A percentile compares a stretch with the other conserved stretches of the same genome.
Evolutionary conservation across 768 basidiomycete genomes (phyloP).

Genomic region (Mycena galopus): DNA sequence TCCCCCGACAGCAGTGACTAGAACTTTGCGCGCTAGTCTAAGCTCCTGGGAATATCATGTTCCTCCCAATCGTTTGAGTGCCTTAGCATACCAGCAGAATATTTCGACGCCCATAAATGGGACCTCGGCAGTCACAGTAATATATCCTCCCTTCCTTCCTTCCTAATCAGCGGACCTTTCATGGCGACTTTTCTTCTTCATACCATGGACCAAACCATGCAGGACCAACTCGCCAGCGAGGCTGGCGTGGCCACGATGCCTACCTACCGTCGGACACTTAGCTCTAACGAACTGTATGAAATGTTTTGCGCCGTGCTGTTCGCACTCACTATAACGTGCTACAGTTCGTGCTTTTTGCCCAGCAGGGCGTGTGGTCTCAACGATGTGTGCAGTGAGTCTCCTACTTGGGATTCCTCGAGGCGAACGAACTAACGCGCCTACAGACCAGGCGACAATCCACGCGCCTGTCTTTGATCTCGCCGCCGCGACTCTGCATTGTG

Average conservation of each 20-base stretch:
- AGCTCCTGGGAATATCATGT: too few species aligned
- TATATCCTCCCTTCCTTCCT: too few species aligned
- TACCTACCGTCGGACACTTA: conserved; percentile 26
- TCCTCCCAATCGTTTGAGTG: too few species aligned
- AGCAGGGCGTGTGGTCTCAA: conserved; percentile 34
- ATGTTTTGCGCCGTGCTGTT: background rate
- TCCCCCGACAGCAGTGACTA: too few species aligned
- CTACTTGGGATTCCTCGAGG: background rate
- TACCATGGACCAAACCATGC: background rate
- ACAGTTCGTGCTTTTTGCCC: conserved; percentile 33
- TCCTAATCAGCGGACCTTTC: too few species aligned
- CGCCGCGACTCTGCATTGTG: conserved; percentile 53
- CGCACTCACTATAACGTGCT: background rate
- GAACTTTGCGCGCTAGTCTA: too few species aligned
- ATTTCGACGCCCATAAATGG: too few species aligned
- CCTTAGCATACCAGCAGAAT: too few species aligned
- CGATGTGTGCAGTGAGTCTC: conserved; percentile 26
- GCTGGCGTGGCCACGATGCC: conserved; percentile 13
- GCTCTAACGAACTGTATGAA: conserved; percentile 32
- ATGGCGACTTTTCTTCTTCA: too few species aligned
- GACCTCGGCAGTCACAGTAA: too few species aligned
- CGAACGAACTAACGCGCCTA: background rate
- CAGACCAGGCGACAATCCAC: conserved; percentile 61
- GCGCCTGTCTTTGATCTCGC: conserved; percentile 52
- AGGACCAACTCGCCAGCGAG: background rate